Evolutionary conservation across 2,329 filamentous ascomycete species (phyloP).

Genomic region (Fusarium kyushuense): DNA sequence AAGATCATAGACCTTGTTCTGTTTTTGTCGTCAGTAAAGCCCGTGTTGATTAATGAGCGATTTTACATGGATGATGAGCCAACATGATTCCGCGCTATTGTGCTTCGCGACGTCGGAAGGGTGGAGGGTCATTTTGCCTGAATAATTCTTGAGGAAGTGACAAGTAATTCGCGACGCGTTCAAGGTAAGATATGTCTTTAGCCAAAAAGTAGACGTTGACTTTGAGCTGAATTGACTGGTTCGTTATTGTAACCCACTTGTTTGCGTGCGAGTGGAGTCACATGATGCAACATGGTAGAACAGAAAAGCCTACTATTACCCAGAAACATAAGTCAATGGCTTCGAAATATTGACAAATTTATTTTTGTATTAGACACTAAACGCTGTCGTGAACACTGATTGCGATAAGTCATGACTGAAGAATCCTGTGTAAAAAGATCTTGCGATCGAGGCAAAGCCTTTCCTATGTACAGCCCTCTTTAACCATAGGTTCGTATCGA

Average conservation of each 20-base stretch:
- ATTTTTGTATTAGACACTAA: too few species aligned
- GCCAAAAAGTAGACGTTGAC: neutral
- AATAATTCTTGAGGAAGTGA: neutral
- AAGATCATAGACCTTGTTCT: constrained; percentile 33
- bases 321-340: too few species aligned
- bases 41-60: neutral
- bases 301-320: too few species aligned
- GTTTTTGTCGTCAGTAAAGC: neutral
- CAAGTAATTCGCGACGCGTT: neutral
- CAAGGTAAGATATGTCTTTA: neutral
- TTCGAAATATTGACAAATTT: too few species aligned
- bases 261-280: constrained; percentile 14
- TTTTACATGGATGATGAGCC: constrained; percentile 30
- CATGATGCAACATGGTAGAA: constrained; percentile 3
- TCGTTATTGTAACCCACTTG: neutral
- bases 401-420: too few species aligned
- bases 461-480: too few species aligned
- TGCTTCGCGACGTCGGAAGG: constrained; percentile 20
- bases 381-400: too few species aligned
- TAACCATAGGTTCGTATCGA: too few species aligned
- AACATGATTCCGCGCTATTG: constrained; percentile 25
- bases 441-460: too few species aligned
- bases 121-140: constrained; percentile 2
- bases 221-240: neutral
- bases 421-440: too few species aligned